Base-by-base conservation (phyloP, 176 grass and related monocot genomes). In the Coix lacrymajobi region DNA sequence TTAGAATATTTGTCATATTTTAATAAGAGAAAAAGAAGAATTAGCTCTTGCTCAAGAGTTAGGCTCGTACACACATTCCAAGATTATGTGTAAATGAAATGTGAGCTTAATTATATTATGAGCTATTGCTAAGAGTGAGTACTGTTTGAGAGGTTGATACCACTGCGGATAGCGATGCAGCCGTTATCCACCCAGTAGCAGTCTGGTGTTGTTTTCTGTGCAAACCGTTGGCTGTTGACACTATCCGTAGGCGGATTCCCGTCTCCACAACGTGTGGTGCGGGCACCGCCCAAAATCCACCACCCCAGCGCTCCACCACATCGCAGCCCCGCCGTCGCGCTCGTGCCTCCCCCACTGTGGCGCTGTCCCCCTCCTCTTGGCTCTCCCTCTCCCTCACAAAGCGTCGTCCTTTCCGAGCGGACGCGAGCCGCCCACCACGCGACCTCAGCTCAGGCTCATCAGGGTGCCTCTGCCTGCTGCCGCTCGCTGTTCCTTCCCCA, bases 221-320 rank as follows among this genome's bases (percentile, higher is more conserved):
- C 13, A 10, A 72, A 72, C 36, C 22, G 17, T 34, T 19, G 16
- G 11, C 54, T 17, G 9, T 51, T 17, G 6, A 62, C 31, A 45
- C 72, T 82, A 89, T 89, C 88, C 78, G 56, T 31, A 72, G 43
- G 43, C 40, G 34, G 78, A 89, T 89, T 81, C 36, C 45, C 44
- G 57, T 2, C 3, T 10, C 33, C 32, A 11, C 33, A 85, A 85
- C 83, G 88, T 72, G 88, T 89, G 88, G 88, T 73, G 34, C 30
- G 62, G 67, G 75, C 11, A n/a, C 41, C 75, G 58, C 34, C 34
- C 20, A 85, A 72, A 58, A 89, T 86, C 83, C 56, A 4, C 25
- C 39, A 1, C 51, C 56, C 38, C 71, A 13, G 5, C 78, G 39
- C 77, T 30, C 67, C 69, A 75, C 84, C 67, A 52, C 84, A 79